Evolutionary conservation across 306 rosid genomes (phyloP).

Genomic region (Fagus sylvatica): DNA sequence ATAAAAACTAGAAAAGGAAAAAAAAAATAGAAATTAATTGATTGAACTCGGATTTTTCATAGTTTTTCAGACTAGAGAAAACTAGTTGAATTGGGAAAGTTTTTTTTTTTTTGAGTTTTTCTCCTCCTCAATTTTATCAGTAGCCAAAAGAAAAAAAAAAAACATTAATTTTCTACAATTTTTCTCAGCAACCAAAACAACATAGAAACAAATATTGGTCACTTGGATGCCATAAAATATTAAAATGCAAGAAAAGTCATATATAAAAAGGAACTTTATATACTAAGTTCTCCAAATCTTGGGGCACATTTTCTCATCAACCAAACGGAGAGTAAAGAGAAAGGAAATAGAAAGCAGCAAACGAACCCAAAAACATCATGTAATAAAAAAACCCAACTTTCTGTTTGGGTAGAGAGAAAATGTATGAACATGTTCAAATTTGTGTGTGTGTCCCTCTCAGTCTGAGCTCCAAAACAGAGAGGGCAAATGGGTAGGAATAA

Average conservation of each 20-base stretch:
- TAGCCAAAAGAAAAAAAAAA: background rate
- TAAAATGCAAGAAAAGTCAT: background rate
- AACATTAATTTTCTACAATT: background rate
- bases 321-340: slow-evolving; percentile 15
- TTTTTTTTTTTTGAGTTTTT: background rate
- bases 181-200: slow-evolving; percentile 10
- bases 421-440: background rate
- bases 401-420: background rate
- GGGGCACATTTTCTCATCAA: background rate
- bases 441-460: too few species aligned
- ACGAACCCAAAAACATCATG: background rate
- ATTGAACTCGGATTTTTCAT: background rate
- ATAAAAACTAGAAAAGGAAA: slow-evolving; percentile 12
- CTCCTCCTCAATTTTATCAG: background rate
- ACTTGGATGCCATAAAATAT: background rate
- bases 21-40: slow-evolving; percentile 2
- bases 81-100: background rate
- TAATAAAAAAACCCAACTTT: background rate
- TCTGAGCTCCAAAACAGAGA: background rate
- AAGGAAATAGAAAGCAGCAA: background rate
- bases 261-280: background rate
- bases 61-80: background rate
- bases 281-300: background rate
- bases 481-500: background rate
- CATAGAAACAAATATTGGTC: background rate